Conservation (phyloP, 441 rosid genomes). For the Eutrema salsugineum region DNA sequence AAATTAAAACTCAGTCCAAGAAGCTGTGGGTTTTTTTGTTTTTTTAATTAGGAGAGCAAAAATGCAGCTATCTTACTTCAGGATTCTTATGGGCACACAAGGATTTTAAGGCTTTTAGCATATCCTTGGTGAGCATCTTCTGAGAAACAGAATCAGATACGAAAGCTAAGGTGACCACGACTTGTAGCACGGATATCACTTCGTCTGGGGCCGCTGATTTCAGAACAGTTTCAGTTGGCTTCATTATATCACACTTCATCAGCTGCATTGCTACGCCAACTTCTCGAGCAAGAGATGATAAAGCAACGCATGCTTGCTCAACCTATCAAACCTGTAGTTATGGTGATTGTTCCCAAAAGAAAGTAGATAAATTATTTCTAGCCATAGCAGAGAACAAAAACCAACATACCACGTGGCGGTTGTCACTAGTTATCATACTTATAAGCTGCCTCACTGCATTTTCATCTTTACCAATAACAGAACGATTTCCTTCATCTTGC, state of each 20-base stretch:
- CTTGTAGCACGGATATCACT: slow-evolving; percentile 87
- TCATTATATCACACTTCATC: slow-evolving; percentile 97
- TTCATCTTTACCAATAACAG: slow-evolving; percentile 93
- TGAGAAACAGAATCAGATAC: slow-evolving; percentile 82
- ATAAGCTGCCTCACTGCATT: slow-evolving; percentile 98
- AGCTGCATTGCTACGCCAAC: slow-evolving; percentile 86
- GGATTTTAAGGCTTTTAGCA: slow-evolving; percentile 71
- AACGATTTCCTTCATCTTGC: slow-evolving; percentile 92
- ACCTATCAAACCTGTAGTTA: slow-evolving; percentile 55
- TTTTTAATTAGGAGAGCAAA: slow-evolving; percentile 9
- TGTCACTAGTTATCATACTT: slow-evolving; percentile 97
- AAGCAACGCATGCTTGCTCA: slow-evolving; percentile 93
- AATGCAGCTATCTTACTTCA: slow-evolving; percentile 51
- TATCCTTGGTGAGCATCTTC: slow-evolving; percentile 85
- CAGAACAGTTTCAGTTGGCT: slow-evolving; percentile 82
- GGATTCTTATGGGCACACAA: slow-evolving; percentile 79
- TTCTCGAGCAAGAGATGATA: slow-evolving; percentile 93
- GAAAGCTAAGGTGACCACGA: slow-evolving; percentile 84
- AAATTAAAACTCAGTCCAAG: slow-evolving; percentile 28
- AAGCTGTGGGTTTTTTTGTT: neutral
- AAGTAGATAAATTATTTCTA: neutral
- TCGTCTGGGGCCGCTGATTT: slow-evolving; percentile 72
- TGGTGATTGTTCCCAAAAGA: slow-evolving; percentile 23
- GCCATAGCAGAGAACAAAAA: slow-evolving; percentile 15
- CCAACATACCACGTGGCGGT: slow-evolving; percentile 79